phyloP scores from a whole-genome alignment of 306 rosid species.

The Quercus engelmannii region DNA sequence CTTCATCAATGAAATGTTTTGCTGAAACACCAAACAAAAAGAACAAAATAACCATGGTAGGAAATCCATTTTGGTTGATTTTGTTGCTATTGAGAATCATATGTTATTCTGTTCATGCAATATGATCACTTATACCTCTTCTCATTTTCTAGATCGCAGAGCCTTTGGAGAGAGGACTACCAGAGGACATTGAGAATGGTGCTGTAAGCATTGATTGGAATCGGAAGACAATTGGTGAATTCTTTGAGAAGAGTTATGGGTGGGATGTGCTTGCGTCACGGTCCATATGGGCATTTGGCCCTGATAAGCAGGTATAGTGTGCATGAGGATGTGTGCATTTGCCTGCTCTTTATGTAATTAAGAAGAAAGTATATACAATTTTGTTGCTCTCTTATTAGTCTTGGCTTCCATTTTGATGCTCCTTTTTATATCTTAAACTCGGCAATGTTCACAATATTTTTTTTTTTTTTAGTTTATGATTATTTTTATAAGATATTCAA shows the following conservation, averaged over 20 bases:
- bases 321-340: not conserved
- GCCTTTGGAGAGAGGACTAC: constrained; percentile 95
- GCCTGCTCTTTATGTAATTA: not conserved
- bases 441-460: not conserved
- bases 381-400: not conserved
- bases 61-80: constrained; percentile 9
- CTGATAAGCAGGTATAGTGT: constrained; percentile 76
- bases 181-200: constrained; percentile 94
- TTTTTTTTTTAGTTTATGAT: too few relatives aligned
- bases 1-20: constrained; percentile 99
- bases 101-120: not conserved
- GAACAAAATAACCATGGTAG: constrained; percentile 98
- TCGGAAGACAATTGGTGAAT: constrained; percentile 82
- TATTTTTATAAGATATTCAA: not conserved
- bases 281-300: constrained; percentile 99
- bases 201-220: constrained; percentile 96
- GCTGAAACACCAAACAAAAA: constrained; percentile 98
- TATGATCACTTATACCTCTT: not conserved
- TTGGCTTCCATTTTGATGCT: not conserved
- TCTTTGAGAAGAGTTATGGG: constrained; percentile 88
- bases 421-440: not conserved
- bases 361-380: not conserved
- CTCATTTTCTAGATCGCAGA: constrained; percentile 70
- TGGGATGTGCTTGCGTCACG: constrained; percentile 99
- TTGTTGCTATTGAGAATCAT: not conserved